These are phyloP conservation scores for Salvia hispanica DNA, from an alignment of 257 asterid genomes.

Conservation along the genomic window DNA sequence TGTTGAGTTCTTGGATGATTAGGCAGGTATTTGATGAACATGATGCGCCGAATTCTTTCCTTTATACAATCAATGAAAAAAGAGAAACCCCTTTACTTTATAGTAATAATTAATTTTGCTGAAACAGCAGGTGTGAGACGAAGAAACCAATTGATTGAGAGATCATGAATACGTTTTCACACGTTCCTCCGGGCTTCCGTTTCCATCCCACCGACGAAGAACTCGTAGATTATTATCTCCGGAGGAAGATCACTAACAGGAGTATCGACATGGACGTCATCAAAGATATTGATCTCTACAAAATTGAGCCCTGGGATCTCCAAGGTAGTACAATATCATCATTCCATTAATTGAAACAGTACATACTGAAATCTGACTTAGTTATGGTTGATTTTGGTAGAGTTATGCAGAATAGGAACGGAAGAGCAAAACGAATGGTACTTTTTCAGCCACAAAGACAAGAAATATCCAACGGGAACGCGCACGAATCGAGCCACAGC, in stretches of 20 bases:
- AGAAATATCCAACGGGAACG: slow-evolving; percentile 91
- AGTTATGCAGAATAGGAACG: slow-evolving; percentile 84
- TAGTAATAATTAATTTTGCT: not conserved
- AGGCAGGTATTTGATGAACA: too few relatives aligned
- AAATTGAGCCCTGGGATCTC: slow-evolving; percentile 97
- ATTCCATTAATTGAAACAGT: too few relatives aligned
- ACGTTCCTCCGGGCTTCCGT: slow-evolving; percentile 93
- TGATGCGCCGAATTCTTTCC: not conserved
- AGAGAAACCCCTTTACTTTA: not conserved
- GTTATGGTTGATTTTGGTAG: slow-evolving; percentile 34
- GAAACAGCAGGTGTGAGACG: slow-evolving; percentile 34
- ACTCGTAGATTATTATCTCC: slow-evolving; percentile 84
- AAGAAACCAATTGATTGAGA: not conserved
- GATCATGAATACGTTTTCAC: slow-evolving; percentile 71
- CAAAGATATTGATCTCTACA: slow-evolving; percentile 89
- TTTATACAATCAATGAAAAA: not conserved
- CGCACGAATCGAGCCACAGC: slow-evolving; percentile 89
- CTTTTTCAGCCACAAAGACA: slow-evolving; percentile 94
- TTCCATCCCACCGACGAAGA: slow-evolving; percentile 96
- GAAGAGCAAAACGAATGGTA: slow-evolving; percentile 88
- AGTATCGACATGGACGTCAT: slow-evolving; percentile 76
- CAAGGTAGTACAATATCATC: slow-evolving; percentile 50
- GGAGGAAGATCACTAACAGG: slow-evolving; percentile 63
- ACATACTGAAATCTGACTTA: not conserved
- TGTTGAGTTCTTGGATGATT: not conserved